A percentile compares a stretch with the other conserved stretches of the same genome.
phyloP scores from a whole-genome alignment of 78 protist genomes.

The Dictyostelium firmibasis region DNA sequence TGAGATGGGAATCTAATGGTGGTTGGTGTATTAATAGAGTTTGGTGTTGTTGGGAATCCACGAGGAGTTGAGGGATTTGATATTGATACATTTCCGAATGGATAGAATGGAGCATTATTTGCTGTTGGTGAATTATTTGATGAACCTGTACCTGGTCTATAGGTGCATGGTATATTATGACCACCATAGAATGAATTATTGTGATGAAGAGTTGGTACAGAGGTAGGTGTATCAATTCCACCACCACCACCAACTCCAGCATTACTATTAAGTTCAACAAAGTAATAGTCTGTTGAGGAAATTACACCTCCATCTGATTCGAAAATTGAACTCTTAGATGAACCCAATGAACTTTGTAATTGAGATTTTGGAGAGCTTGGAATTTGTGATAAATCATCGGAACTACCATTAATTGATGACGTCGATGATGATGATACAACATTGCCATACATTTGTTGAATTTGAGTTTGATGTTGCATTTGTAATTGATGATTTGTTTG shows the following conservation, averaged over 20 bases:
- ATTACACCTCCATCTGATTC: neutral
- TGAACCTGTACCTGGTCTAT: neutral
- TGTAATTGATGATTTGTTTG: neutral
- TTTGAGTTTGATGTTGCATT: neutral
- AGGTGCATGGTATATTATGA: neutral
- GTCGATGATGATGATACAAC: neutral
- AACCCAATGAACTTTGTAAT: neutral
- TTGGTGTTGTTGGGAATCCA: neutral
- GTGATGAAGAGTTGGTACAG: neutral
- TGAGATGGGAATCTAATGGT: slow-evolving; percentile 6
- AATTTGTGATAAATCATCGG: neutral
- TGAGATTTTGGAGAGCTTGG: neutral
- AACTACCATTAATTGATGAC: neutral
- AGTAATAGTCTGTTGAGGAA: slow-evolving; percentile 6
- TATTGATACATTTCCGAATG: neutral
- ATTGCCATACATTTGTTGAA: slow-evolving; percentile 2
- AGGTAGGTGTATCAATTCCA: neutral
- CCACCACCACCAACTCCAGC: neutral
- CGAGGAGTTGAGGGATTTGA: neutral
- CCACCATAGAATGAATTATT: neutral
- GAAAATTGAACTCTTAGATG: neutral
- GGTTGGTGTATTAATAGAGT: neutral
- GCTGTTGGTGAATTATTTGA: neutral
- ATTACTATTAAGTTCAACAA: neutral
- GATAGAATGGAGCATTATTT: neutral